A percentile compares a stretch with the other conserved stretches of the same genome.
Conservation (phyloP, 169 alveolate genomes). For the Miamiensis avidus region DNA sequence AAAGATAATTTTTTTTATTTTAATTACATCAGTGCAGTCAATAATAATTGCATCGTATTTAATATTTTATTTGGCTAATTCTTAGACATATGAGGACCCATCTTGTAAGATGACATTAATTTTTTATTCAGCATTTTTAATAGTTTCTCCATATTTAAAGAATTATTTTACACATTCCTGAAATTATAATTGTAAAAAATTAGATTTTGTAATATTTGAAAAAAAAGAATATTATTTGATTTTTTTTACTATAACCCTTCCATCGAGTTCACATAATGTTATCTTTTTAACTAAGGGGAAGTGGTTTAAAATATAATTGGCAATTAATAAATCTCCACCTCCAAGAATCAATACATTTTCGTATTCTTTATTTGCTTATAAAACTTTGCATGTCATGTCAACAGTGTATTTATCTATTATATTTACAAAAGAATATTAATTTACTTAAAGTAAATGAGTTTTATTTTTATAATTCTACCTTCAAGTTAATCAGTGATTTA, state of each 20-base stretch:
- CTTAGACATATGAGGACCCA: slow-evolving; percentile 19
- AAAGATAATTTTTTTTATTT: neutral
- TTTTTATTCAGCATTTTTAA: slow-evolving; percentile 14
- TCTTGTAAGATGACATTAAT: slow-evolving; percentile 10
- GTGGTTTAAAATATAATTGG: slow-evolving; percentile 18
- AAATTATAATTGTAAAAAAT: too few relatives aligned
- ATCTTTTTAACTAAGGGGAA: slow-evolving; percentile 24
- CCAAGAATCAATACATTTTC: slow-evolving; percentile 35
- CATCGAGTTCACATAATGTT: slow-evolving; percentile 23
- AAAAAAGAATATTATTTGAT: neutral
- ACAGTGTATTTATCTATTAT: slow-evolving; percentile 17
- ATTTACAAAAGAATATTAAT: too few relatives aligned
- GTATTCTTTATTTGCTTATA: neutral
- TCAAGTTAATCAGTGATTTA: slow-evolving; percentile 13
- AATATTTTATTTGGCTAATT: slow-evolving; percentile 1
- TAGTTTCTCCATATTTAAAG: slow-evolving; percentile 26
- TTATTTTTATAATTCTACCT: neutral
- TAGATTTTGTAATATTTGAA: too few relatives aligned
- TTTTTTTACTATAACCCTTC: slow-evolving; percentile 25
- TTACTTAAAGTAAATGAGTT: too few relatives aligned
- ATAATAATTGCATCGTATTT: slow-evolving; percentile 27
- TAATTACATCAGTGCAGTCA: slow-evolving; percentile 30
- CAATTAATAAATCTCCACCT: slow-evolving; percentile 40
- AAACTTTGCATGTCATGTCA: slow-evolving; percentile 16
- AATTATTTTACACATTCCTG: slow-evolving; percentile 7